Evolutionary conservation across 805 yeast genomes (phyloP).

Genomic region (Ogataea dorogensis): DNA sequence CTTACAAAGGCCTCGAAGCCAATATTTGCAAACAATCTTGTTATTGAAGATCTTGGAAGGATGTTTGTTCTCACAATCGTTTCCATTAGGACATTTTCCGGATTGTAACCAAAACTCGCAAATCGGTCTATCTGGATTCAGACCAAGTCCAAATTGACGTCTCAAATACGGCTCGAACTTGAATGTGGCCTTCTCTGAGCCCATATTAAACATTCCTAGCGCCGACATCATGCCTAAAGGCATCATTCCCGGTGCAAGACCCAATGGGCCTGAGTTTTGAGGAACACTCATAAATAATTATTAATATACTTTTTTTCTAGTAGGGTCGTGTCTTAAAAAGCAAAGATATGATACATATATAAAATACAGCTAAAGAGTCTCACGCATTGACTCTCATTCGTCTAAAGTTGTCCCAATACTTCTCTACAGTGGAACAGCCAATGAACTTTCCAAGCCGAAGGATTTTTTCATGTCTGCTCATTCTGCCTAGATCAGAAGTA

Average conservation of each 20-base stretch:
- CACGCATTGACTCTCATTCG: slow-evolving; percentile 8
- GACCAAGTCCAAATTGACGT: slow-evolving; percentile 75
- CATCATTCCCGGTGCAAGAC: slow-evolving; percentile 18
- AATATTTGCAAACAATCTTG: slow-evolving; percentile 94
- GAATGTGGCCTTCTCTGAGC: slow-evolving; percentile 24
- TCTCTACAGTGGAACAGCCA: slow-evolving; percentile 33
- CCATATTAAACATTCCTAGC: slow-evolving; percentile 5
- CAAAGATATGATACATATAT: slow-evolving; percentile 5
- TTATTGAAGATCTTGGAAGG: slow-evolving; percentile 57
- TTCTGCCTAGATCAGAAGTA: slow-evolving; percentile 5
- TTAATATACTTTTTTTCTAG: slow-evolving; percentile 1
- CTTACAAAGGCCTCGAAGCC: slow-evolving; percentile 96
- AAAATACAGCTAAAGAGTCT: slow-evolving; percentile 1
- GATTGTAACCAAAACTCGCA: slow-evolving; percentile 72
- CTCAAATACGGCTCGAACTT: slow-evolving; percentile 82
- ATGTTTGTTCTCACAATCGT: slow-evolving; percentile 85
- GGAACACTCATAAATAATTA: slow-evolving; percentile 18
- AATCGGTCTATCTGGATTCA: slow-evolving; percentile 86
- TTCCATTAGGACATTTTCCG: slow-evolving; percentile 72
- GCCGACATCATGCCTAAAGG: slow-evolving; percentile 13
- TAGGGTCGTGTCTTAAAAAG: slow-evolving; percentile 8
- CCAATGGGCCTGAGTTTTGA: slow-evolving; percentile 18
- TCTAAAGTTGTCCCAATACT: slow-evolving; percentile 29
- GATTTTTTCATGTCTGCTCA: slow-evolving; percentile 24
- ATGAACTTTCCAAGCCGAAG: slow-evolving; percentile 29